Conservation (phyloP, 345 rosid species). For the Citrus trifoliata region DNA sequence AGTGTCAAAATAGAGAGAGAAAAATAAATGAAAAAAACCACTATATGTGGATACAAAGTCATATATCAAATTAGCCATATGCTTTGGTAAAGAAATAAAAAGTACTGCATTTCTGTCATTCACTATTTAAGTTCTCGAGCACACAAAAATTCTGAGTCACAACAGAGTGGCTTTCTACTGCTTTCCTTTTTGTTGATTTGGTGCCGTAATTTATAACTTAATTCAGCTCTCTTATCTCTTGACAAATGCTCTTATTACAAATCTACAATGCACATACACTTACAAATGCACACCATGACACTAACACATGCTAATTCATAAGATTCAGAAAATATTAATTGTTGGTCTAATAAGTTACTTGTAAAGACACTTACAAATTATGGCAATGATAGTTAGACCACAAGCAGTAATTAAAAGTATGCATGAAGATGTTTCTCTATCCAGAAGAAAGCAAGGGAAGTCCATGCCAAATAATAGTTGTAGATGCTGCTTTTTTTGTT, state of each 20-base stretch:
- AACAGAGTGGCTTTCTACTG: not conserved
- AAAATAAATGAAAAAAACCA: too few species aligned
- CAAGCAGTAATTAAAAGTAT: not conserved
- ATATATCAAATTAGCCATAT: too few species aligned
- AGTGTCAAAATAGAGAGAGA: too few species aligned
- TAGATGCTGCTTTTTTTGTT: not conserved
- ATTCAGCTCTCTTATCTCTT: not conserved
- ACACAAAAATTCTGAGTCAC: not conserved
- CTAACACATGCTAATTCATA: not conserved
- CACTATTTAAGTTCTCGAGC: not conserved
- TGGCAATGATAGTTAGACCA: not conserved
- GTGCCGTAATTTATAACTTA: not conserved
- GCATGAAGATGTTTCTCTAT: not conserved
- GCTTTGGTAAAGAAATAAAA: not conserved
- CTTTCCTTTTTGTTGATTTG: not conserved
- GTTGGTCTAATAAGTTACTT: not conserved
- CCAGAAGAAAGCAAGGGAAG: not conserved
- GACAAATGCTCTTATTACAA: not conserved
- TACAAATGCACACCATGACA: not conserved
- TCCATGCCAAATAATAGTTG: not conserved
- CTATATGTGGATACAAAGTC: too few species aligned
- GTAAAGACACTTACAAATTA: not conserved
- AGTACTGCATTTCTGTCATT: not conserved
- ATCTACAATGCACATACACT: not conserved
- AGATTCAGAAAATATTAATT: not conserved